Conservation (phyloP, 2,329 filamentous ascomycete genomes). For the Juglanconis juglandina region DNA sequence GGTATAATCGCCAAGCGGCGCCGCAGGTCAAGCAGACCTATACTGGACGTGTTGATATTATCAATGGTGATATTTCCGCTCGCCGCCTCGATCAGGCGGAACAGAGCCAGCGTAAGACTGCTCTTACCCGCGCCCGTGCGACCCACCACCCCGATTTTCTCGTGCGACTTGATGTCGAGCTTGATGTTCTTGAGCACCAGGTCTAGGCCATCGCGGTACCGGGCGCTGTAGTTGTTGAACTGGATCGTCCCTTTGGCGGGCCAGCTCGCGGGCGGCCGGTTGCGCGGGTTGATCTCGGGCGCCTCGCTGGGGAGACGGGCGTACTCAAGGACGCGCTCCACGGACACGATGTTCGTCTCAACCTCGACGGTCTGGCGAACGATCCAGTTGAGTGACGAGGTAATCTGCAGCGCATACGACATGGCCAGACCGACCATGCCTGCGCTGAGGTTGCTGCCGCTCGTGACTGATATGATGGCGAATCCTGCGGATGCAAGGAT, state of each 20-base stretch:
- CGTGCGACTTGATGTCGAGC: slow-evolving; percentile 87
- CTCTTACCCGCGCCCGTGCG: slow-evolving; percentile 96
- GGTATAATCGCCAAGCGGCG: slow-evolving; percentile 93
- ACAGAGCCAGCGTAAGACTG: slow-evolving; percentile 85
- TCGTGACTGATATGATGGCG: slow-evolving; percentile 74
- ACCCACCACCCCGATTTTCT: slow-evolving; percentile 97
- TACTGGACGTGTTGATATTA: slow-evolving; percentile 79
- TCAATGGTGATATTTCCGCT: slow-evolving; percentile 87
- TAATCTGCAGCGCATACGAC: slow-evolving; percentile 97
- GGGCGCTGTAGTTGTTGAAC: slow-evolving; percentile 90
- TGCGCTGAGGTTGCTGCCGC: slow-evolving; percentile 58
- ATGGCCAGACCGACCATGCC: slow-evolving; percentile 89
- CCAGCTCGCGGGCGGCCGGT: slow-evolving; percentile 85
- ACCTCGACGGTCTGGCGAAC: slow-evolving; percentile 97
- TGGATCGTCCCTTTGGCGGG: slow-evolving; percentile 82
- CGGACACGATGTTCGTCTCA: slow-evolving; percentile 99
- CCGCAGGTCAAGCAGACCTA: slow-evolving; percentile 84
- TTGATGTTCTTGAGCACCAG: slow-evolving; percentile 91
- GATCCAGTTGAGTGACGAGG: slow-evolving; percentile 97
- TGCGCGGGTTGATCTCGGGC: slow-evolving; percentile 85
- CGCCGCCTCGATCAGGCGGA: slow-evolving; percentile 89
- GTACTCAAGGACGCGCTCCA: slow-evolving; percentile 96
- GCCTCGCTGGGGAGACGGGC: slow-evolving; percentile 87
- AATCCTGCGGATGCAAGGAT: slow-evolving; percentile 85
- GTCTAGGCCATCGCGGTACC: slow-evolving; percentile 86